A percentile compares a stretch with the other conserved stretches of the same genome.
phyloP scores from a whole-genome alignment of 2,329 filamentous ascomycete species.

The Scortechinia acanthostroma region DNA sequence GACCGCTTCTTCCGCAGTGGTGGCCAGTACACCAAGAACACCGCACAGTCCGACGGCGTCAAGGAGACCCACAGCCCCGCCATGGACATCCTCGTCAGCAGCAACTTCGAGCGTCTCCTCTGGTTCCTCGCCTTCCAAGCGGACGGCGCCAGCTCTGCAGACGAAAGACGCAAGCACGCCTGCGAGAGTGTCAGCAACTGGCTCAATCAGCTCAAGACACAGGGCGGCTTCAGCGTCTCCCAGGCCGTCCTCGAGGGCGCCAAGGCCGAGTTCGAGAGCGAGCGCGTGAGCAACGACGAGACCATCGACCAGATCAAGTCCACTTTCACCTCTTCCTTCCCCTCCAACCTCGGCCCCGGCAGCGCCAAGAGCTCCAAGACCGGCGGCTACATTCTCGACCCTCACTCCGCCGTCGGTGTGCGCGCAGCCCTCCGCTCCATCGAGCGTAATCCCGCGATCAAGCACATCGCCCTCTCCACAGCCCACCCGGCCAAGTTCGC shows the following conservation, averaged over 20 bases:
- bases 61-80: conserved; percentile 89
- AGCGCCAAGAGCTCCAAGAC: conserved; percentile 42
- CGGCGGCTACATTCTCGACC: conserved; percentile 77
- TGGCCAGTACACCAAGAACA: conserved; percentile 16
- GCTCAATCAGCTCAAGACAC: conserved; percentile 73
- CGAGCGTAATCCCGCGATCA: conserved; percentile 38
- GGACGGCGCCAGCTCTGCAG: conserved; percentile 47
- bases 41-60: conserved; percentile 19
- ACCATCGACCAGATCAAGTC: conserved; percentile 59
- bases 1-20: conserved; percentile 91
- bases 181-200: conserved; percentile 72
- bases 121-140: conserved; percentile 85
- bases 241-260: conserved; percentile 66
- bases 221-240: conserved; percentile 77
- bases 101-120: conserved; percentile 90
- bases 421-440: conserved; percentile 69
- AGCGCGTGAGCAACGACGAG: conserved; percentile 60
- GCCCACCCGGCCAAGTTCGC: conserved; percentile 95
- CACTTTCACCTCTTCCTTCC: conserved; percentile 31
- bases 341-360: conserved; percentile 9
- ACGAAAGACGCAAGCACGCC: conserved; percentile 62
- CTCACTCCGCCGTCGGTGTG: conserved; percentile 84
- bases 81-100: conserved; percentile 95
- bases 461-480: conserved; percentile 76
- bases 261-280: conserved; percentile 71